phyloP scores from a whole-genome alignment of 1,284 basidiomycete species.

The Microbotryomycetes sp. region DNA sequence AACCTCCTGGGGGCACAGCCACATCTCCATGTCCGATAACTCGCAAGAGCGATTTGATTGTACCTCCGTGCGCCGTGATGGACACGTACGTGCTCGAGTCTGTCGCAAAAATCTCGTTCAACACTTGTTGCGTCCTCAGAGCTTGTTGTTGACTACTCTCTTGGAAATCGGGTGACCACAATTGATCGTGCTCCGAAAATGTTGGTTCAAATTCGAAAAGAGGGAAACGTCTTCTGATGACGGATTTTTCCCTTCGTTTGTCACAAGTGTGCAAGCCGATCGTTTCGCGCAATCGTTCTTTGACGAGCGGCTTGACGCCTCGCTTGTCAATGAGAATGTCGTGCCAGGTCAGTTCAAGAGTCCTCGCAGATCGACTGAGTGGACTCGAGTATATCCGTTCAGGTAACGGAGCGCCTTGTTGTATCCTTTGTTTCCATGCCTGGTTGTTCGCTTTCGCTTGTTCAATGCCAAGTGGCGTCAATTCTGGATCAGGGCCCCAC shows the following conservation, averaged over 20 bases:
- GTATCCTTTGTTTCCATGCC: conserved; percentile 56
- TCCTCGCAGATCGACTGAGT: conserved; percentile 61
- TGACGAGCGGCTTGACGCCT: conserved; percentile 42
- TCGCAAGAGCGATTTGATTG: conserved; percentile 38
- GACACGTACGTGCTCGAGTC: conserved; percentile 41
- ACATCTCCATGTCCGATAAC: conserved; percentile 34
- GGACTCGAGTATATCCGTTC: conserved; percentile 62
- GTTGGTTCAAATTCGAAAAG: conserved; percentile 56
- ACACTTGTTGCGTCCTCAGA: conserved; percentile 50
- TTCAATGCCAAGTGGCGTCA: conserved; percentile 57
- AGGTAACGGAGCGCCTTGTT: conserved; percentile 54
- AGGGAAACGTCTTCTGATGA: conserved; percentile 55
- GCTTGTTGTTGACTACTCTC: conserved; percentile 57
- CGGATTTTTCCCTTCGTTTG: conserved; percentile 52
- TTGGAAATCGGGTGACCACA: conserved; percentile 50
- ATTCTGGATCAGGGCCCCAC: conserved; percentile 59
- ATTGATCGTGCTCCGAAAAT: conserved; percentile 54
- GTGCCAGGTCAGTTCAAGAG: conserved; percentile 58
- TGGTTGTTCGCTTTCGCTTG: conserved; percentile 55
- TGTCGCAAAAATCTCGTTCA: conserved; percentile 48
- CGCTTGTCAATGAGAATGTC: conserved; percentile 39
- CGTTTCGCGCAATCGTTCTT: conserved; percentile 53
- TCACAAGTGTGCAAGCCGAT: conserved; percentile 69
- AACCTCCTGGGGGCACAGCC: conserved; percentile 34
- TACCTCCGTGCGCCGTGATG: conserved; percentile 46